A percentile compares a stretch with the other conserved stretches of the same genome.
phyloP scores from a whole-genome alignment of 2,329 filamentous ascomycete genomes.

The Fusarium solani-melongenae region DNA sequence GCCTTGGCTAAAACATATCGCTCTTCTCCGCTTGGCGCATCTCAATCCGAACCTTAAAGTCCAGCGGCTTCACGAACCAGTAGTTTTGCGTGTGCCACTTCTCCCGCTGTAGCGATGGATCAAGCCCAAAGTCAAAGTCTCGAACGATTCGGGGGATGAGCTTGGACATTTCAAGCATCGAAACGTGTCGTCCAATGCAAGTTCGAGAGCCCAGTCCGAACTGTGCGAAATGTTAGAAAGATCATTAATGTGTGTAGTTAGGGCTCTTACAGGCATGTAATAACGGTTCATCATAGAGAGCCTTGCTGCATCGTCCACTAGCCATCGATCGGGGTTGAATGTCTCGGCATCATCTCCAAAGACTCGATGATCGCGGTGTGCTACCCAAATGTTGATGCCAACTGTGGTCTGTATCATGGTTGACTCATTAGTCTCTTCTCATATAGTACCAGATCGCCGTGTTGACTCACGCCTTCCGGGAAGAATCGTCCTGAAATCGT shows the following conservation, averaged over 20 bases:
- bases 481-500: conserved; percentile 31
- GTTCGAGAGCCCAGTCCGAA: conserved; percentile 39
- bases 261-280: conserved; percentile 32
- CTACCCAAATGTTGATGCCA: conserved; percentile 39
- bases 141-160: conserved; percentile 33
- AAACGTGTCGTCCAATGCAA: conserved; percentile 38
- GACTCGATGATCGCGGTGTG: conserved; percentile 25
- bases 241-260: fast-evolving
- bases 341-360: conserved; percentile 32
- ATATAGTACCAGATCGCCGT: too few species aligned
- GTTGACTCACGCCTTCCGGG: conserved; percentile 25
- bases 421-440: neutral
- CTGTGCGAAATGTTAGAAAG: conserved; percentile 12
- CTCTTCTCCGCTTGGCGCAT: neutral
- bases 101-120: neutral
- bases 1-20: neutral
- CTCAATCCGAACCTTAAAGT: conserved; percentile 18
- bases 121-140: conserved; percentile 36
- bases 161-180: conserved; percentile 41
- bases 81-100: conserved; percentile 25
- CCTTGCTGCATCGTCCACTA: neutral
- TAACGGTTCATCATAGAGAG: conserved; percentile 36
- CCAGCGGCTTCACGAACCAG: conserved; percentile 32
- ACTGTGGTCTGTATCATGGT: conserved; percentile 17
- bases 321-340: conserved; percentile 35